A percentile compares a stretch with the other conserved stretches of the same genome.
phyloP scores from a whole-genome alignment of 2,329 filamentous ascomycete species.

The Botryotinia calthae region DNA sequence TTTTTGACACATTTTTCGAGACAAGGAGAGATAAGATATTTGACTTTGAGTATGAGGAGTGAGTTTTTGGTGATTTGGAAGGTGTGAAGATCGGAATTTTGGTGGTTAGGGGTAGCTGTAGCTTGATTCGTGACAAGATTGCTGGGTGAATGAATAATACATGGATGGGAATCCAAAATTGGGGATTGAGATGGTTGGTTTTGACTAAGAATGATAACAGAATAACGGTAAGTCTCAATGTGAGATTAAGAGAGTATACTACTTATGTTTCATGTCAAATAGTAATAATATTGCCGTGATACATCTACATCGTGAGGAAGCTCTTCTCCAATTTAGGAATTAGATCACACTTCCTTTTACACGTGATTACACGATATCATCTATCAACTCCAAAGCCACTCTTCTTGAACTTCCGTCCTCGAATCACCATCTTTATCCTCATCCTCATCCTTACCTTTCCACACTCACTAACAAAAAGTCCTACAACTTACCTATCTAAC shows the following conservation, averaged over 20 bases:
- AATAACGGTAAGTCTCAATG: fast-evolving
- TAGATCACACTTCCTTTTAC: background rate
- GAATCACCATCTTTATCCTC: fast-evolving
- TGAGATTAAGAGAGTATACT: background rate
- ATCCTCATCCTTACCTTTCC: too few relatives aligned
- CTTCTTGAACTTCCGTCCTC: background rate
- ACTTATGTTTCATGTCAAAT: background rate
- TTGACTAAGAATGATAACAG: fast-evolving
- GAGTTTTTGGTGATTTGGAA: background rate
- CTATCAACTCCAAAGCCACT: background rate
- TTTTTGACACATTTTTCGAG: background rate
- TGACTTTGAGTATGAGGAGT: background rate
- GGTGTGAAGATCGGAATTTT: background rate
- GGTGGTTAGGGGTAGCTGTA: background rate
- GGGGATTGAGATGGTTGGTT: background rate
- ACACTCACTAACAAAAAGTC: too few relatives aligned
- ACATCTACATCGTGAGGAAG: background rate
- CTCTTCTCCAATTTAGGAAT: background rate
- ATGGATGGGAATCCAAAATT: background rate
- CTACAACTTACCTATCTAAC: too few relatives aligned
- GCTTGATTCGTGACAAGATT: background rate
- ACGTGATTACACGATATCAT: background rate
- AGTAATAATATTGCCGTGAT: background rate
- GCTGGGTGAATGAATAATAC: background rate
- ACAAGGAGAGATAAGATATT: background rate